Evolutionary conservation across 2,329 filamentous ascomycete species (phyloP).

Genomic region (Elsinoe australis): DNA sequence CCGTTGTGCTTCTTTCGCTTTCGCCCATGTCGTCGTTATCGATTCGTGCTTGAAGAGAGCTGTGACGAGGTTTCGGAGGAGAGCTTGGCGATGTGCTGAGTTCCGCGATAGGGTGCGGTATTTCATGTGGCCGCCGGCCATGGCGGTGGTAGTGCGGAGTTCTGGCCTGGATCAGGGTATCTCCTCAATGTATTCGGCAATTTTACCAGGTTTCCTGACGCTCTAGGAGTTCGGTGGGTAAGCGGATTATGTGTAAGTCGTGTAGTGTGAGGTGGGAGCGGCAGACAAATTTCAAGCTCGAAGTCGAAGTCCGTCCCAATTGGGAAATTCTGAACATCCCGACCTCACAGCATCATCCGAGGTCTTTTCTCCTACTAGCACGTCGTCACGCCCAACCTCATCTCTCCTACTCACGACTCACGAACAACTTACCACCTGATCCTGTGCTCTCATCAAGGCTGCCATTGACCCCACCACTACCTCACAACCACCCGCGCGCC

Average conservation of each 20-base stretch:
- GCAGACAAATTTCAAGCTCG: background rate
- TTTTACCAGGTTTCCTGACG: too few species aligned
- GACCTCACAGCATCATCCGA: conserved; percentile 9
- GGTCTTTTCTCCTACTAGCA: background rate
- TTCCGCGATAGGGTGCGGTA: conserved; percentile 82
- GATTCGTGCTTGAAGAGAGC: conserved; percentile 89
- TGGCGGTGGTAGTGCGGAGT: conserved; percentile 33
- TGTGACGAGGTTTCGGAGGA: conserved; percentile 92
- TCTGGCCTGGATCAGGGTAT: background rate
- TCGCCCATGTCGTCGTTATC: conserved; percentile 90
- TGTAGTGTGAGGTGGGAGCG: background rate
- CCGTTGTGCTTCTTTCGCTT: conserved; percentile 93
- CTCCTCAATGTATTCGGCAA: too few species aligned
- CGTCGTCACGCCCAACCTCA: background rate
- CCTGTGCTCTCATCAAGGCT: background rate
- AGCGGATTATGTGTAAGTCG: too few species aligned
- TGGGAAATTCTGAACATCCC: conserved; percentile 15
- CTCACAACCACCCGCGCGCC: background rate
- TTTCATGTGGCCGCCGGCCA: conserved; percentile 81
- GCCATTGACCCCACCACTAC: background rate
- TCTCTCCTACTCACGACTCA: too few species aligned
- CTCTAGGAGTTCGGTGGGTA: too few species aligned
- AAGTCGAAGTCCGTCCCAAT: conserved; percentile 7
- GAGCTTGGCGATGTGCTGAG: conserved; percentile 80
- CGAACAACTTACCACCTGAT: too few species aligned